phyloP scores from a whole-genome alignment of 2,329 filamentous ascomycete genomes.

The Neoscytalidium dimidiatum region DNA sequence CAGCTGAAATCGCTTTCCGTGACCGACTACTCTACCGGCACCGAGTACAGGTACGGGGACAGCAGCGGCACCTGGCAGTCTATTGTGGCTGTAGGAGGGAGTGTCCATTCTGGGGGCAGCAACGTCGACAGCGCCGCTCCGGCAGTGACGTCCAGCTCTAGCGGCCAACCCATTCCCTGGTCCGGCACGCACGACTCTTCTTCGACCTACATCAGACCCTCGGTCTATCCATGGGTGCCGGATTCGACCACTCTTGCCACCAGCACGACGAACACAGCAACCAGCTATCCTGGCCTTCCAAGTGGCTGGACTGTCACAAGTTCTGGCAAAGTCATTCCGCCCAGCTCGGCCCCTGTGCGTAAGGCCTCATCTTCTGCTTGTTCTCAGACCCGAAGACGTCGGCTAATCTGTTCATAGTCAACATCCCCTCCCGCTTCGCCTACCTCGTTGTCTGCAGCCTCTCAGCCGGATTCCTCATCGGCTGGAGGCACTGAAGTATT shows the following conservation, averaged over 20 bases:
- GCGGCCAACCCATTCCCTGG: conserved; percentile 67
- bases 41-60: conserved; percentile 79
- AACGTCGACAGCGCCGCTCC: conserved; percentile 57
- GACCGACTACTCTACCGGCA: conserved; percentile 91
- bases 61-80: conserved; percentile 76
- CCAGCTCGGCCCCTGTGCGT: conserved; percentile 68
- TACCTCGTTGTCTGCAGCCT: conserved; percentile 53
- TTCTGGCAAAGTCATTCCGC: conserved; percentile 76
- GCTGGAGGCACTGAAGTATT: conserved; percentile 43
- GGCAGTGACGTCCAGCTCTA: conserved; percentile 63
- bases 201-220: conserved; percentile 53
- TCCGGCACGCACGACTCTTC: conserved; percentile 62
- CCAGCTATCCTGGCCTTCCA: conserved; percentile 63
- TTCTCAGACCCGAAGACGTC: neutral
- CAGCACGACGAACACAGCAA: conserved; percentile 46
- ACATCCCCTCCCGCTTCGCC: conserved; percentile 54
- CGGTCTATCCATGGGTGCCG: conserved; percentile 64
- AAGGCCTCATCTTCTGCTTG: conserved; percentile 47
- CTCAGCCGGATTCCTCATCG: conserved; percentile 47
- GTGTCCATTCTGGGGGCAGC: conserved; percentile 64
- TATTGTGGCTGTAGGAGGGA: conserved; percentile 78
- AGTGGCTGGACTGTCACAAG: conserved; percentile 79
- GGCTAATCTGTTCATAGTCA: conserved; percentile 42
- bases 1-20: conserved; percentile 73
- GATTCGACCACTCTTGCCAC: conserved; percentile 55